phyloP scores from a whole-genome alignment of 2,329 filamentous ascomycete genomes.

The Calonectria pauciramosa region DNA sequence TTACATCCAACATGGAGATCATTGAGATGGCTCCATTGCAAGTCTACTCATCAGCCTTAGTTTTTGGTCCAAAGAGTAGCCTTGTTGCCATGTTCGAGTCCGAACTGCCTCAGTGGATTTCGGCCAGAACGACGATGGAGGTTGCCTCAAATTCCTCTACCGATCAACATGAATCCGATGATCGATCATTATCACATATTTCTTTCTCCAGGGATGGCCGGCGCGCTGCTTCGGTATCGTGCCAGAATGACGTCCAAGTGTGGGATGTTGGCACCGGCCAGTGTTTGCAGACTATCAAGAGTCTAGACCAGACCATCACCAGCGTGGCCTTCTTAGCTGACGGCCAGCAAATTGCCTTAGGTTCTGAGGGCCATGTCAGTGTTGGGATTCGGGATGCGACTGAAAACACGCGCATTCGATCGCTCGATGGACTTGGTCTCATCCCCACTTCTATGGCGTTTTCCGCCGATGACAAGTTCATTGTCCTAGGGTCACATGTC shows the following conservation, averaged over 20 bases:
- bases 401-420: neutral
- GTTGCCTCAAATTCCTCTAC: neutral
- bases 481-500: neutral
- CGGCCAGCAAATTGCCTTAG: neutral
- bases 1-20: neutral
- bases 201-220: neutral
- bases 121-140: neutral
- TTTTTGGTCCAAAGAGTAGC: neutral
- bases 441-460: neutral
- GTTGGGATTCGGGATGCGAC: neutral
- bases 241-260: neutral
- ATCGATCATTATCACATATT: no score
- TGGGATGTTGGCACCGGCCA: neutral
- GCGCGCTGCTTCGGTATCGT: neutral
- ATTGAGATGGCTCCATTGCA: conserved; percentile 3
- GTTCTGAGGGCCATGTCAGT: neutral
- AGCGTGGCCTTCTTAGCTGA: neutral
- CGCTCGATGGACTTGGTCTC: neutral
- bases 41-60: neutral
- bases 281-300: neutral
- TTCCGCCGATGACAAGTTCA: neutral
- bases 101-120: neutral
- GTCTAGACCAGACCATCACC: neutral
- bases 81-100: neutral
- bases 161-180: neutral